Conservation (phyloP, 345 rosid genomes). For the Theobroma cacao region DNA sequence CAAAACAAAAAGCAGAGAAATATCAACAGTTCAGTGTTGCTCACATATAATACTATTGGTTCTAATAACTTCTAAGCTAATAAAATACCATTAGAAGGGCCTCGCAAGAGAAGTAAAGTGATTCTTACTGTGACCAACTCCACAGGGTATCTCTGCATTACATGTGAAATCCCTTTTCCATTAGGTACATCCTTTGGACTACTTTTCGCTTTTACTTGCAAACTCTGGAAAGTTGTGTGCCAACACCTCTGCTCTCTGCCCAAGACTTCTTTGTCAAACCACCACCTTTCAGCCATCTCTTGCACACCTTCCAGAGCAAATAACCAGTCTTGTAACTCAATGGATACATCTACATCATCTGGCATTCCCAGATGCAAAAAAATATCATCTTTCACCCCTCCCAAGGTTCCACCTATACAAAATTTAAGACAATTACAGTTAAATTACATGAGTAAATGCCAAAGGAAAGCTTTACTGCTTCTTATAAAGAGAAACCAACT, state of each 20-base stretch:
- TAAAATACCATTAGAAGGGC: not conserved
- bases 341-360: constrained; percentile 75
- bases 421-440: constrained; percentile 18
- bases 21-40: not conserved
- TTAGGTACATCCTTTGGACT: constrained; percentile 36
- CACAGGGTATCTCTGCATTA: constrained; percentile 52
- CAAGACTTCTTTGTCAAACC: constrained; percentile 38
- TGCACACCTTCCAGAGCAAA: constrained; percentile 92
- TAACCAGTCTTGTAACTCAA: constrained; percentile 90
- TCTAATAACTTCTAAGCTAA: not conserved
- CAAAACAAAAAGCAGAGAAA: not conserved
- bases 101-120: not conserved
- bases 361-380: constrained; percentile 64
- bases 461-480: constrained; percentile 2
- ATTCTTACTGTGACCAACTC: constrained; percentile 68
- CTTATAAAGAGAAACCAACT: not conserved
- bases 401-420: constrained; percentile 45
- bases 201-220: constrained; percentile 55
- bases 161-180: constrained; percentile 38
- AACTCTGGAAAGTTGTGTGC: constrained; percentile 76
- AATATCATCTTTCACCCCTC: constrained; percentile 43
- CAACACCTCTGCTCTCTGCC: constrained; percentile 84
- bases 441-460: not conserved
- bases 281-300: constrained; percentile 63
- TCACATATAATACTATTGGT: not conserved